Base-by-base conservation (phyloP, 331 rosid genomes). In the Acacia concinna region DNA sequence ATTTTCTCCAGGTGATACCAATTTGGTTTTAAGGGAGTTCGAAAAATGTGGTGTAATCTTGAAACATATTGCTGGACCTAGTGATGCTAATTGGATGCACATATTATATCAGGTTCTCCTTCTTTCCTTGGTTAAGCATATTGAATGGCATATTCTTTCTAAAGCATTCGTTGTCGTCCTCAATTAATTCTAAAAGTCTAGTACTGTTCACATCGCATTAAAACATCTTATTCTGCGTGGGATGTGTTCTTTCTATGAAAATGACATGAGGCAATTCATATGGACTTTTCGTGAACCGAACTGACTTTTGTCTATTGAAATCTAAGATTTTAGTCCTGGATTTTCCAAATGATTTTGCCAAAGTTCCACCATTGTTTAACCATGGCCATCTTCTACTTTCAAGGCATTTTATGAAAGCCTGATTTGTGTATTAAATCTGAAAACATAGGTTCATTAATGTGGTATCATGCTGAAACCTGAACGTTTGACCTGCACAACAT, bases 41-140 rank as follows among this genome's bases (percentile, higher is more conserved):
- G 99, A 96, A 79, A 96, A 91, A 84, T 91, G 99, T 74, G 99
- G 99, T 62, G 91, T 86, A 87, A 87, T 93, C 85, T 85, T 96
- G 90, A 96, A 90, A 80, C 99, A 96, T 76, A 87, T 96, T 88
- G 84, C 99, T 51, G 98, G 99, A 67, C 97, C 98, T 59, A 88
- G 99, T 85, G 92, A 93, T 65, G 97, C 97, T 73, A 96, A 96
- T 68, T 96, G 98, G 99, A 81, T 96, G 94, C 97, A 96, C 87
- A 90, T 96, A 84, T 83, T 96, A 77, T 96, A 91, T 78, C 93
- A 93, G 98, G 99, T 96, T 77, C 66, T 64, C 30, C 10, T 30
- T 64, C 71, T 59, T 67, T 74, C 66, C 74, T 47, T 75, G 34
- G 57, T 30, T 75, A 40, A 77, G 81, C 73, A 23, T 49, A 43